Conservation (phyloP, 1,284 basidiomycete genomes). For the Fereydounia khargensis region DNA sequence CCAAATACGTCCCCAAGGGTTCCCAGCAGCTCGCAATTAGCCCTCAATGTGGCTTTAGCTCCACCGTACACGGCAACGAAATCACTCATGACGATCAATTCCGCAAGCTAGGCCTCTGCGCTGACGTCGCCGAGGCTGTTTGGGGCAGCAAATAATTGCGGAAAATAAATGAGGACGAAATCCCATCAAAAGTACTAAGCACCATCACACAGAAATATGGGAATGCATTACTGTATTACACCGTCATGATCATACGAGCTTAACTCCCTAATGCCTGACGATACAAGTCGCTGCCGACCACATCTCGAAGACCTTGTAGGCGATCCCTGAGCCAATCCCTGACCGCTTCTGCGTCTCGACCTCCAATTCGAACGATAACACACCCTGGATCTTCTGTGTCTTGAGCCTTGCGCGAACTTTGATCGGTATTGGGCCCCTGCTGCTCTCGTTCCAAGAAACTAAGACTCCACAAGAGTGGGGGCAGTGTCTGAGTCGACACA, state of each 20-base stretch:
- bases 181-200: no score
- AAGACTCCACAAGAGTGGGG: slow-evolving; percentile 76
- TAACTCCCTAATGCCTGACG: slow-evolving; percentile 11
- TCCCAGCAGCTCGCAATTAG: slow-evolving; percentile 67
- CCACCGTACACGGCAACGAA: slow-evolving; percentile 59
- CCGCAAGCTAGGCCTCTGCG: slow-evolving; percentile 64
- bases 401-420: no score
- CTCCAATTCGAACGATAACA: slow-evolving; percentile 71
- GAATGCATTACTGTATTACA: no score
- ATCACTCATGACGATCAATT: slow-evolving; percentile 63
- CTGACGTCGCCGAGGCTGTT: slow-evolving; percentile 59
- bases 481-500: slow-evolving; percentile 61
- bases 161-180: no score
- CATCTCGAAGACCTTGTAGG: slow-evolving; percentile 62
- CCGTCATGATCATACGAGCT: no score
- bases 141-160: slow-evolving; percentile 15
- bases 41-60: slow-evolving; percentile 74
- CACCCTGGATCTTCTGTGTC: slow-evolving; percentile 51
- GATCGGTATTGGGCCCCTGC: not conserved
- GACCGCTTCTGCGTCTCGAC: slow-evolving; percentile 69
- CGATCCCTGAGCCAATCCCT: slow-evolving; percentile 67
- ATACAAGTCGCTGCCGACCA: slow-evolving; percentile 44
- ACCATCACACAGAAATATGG: no score
- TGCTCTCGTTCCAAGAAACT: slow-evolving; percentile 58
- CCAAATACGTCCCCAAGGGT: slow-evolving; percentile 64